Evolutionary conservation across 768 basidiomycete genomes (phyloP), one percentile per base, ranked within the genome.

Genomic region (Naganishia kalamii): DNA sequence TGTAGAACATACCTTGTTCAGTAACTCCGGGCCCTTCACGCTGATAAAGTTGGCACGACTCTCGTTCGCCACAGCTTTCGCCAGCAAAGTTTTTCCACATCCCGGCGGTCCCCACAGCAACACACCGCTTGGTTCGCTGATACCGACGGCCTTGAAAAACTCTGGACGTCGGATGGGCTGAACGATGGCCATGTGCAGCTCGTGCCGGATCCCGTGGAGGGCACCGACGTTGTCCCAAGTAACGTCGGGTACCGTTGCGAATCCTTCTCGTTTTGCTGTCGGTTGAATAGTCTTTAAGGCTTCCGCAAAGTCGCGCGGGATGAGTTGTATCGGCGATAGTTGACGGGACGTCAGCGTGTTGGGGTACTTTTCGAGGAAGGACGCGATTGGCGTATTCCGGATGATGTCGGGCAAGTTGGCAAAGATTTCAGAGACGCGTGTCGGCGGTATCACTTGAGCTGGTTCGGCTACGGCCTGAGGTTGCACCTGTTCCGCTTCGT

Each of bases 21-120:
- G 80, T 60, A 98, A 74, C 73, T 99, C 96, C 0, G 96, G 96
- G 0, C 96, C 96, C 73, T 98, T 98, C 57, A 98, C 89, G 72
- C 91, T 93, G 73, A 99, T 97, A 72, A 99, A 98, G 78, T 92
- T 98, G 13, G 96, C 96, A 68, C 85, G 81, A 60, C 87, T 89
- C 80, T 97, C 96, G 75, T 92, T 97, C 10, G 96, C 96, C 4
- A 98, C 94, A 0, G 94, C 96, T 75, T 97, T 98, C 0, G 96
- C 96, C n/a, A 99, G 81, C 30, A 99, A 75, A 0, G 96, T 99
- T 80, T 98, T 99, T 4, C 96, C 96, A 74, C 94, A 98, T 11
- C 96, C 96, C 0, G 96, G 94, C 27, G 96, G 96, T 32, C 96
- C 96, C 96, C 96, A 98, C n/a, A 98, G 79, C 35, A 98, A 80